Conservation (phyloP, 495 filamentous ascomycete genomes). For the Hypoxylon subgilvum region DNA sequence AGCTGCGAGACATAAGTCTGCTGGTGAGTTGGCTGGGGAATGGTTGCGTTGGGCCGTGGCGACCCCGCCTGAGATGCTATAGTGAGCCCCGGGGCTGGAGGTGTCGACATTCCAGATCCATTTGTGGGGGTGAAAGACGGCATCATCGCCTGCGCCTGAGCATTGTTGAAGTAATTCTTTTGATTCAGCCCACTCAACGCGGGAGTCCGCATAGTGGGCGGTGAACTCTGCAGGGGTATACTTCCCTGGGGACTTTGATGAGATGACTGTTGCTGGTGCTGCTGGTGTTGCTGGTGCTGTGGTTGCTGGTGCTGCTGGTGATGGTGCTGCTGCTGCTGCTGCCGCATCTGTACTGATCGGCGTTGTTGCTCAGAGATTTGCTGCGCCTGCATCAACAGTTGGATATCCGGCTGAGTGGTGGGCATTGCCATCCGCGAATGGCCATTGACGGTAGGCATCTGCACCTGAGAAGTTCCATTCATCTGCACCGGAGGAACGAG, state of each 20-base stretch:
- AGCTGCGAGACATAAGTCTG: slow-evolving; percentile 52
- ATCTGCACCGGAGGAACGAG: slow-evolving; percentile 65
- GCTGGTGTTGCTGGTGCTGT: slow-evolving; percentile 46
- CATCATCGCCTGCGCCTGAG: slow-evolving; percentile 52
- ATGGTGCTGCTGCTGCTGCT: slow-evolving; percentile 52
- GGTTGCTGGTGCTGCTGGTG: slow-evolving; percentile 50
- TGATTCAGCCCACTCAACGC: slow-evolving; percentile 61
- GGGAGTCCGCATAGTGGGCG: slow-evolving; percentile 49
- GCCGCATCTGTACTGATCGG: slow-evolving; percentile 58
- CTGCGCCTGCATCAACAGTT: slow-evolving; percentile 60
- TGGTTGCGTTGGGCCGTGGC: slow-evolving; percentile 44
- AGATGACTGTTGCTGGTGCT: slow-evolving; percentile 47
- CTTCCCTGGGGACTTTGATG: slow-evolving; percentile 45
- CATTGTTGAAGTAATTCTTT: slow-evolving; percentile 51
- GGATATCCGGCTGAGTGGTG: slow-evolving; percentile 64
- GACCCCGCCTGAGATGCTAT: slow-evolving; percentile 48
- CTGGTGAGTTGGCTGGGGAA: slow-evolving; percentile 38
- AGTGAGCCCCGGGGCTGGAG: slow-evolving; percentile 45
- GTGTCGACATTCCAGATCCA: slow-evolving; percentile 47
- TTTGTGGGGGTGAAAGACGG: slow-evolving; percentile 49
- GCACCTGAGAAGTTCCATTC: slow-evolving; percentile 74
- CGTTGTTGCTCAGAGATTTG: slow-evolving; percentile 70
- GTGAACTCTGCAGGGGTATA: slow-evolving; percentile 44
- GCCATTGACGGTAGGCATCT: slow-evolving; percentile 67
- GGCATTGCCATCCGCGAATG: slow-evolving; percentile 69